phyloP scores from a whole-genome alignment of 2,329 filamentous ascomycete genomes.

The Colletotrichum sp. region DNA sequence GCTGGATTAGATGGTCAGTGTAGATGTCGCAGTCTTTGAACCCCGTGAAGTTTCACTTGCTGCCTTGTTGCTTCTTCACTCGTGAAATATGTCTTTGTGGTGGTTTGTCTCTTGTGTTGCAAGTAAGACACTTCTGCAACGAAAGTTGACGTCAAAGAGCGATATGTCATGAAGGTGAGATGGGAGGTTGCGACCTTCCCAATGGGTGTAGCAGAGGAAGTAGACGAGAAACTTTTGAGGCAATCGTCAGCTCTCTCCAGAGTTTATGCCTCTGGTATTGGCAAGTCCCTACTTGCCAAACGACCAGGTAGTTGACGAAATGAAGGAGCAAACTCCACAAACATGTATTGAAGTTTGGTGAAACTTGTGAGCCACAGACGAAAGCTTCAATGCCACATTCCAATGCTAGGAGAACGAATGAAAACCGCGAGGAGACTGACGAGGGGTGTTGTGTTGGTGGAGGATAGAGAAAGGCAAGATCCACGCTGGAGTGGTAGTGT shows the following conservation, averaged over 20 bases:
- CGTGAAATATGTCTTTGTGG: neutral
- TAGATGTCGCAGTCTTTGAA: neutral
- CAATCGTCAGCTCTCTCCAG: neutral
- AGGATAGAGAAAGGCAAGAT: neutral
- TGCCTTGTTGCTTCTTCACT: neutral
- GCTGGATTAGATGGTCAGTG: neutral
- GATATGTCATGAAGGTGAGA: neutral
- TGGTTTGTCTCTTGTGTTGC: neutral
- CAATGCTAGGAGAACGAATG: neutral
- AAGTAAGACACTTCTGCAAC: neutral
- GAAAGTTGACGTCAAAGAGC: neutral
- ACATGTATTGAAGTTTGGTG: neutral
- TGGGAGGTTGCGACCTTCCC: neutral
- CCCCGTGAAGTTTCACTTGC: neutral
- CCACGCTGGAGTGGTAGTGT: neutral
- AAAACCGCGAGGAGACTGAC: neutral
- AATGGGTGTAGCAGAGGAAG: neutral
- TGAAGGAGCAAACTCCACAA: neutral
- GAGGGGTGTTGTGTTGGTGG: neutral
- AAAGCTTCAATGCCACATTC: neutral
- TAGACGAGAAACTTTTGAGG: neutral
- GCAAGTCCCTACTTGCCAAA: neutral
- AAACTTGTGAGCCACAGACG: neutral
- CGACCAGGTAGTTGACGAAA: neutral
- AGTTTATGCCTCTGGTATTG: neutral